Percentiles rank a stretch among this genome's conserved stretches.
These are phyloP conservation scores for Arthrobotrys conoides DNA, from an alignment of 2,329 filamentous ascomycete species.

Conservation along the genomic window DNA sequence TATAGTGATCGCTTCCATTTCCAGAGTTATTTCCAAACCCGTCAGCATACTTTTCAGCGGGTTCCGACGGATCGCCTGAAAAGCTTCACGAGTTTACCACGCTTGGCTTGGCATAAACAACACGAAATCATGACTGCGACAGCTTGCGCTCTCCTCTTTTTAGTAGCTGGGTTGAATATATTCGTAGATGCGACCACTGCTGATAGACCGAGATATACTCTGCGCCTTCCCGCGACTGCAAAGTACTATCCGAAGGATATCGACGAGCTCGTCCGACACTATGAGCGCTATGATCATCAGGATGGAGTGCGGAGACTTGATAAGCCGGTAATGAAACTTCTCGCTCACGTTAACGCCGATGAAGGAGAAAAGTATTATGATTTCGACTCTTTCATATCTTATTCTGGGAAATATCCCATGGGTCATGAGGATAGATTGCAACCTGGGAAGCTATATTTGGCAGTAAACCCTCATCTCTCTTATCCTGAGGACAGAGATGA, in stretches of 20 bases:
- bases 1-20: constrained; percentile 9
- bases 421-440: neutral
- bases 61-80: neutral
- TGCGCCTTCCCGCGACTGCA: constrained; percentile 49
- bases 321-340: constrained; percentile 53
- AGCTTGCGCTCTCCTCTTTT: constrained; percentile 9
- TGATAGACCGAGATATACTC: constrained; percentile 30
- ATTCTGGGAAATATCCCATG: constrained; percentile 7
- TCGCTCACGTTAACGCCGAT: constrained; percentile 33
- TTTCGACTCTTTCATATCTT: constrained; percentile 44
- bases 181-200: constrained; percentile 9
- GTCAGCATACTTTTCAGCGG: neutral
- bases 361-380: constrained; percentile 57
- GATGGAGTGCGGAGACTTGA: constrained; percentile 10
- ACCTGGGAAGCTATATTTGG: constrained; percentile 34
- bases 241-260: constrained; percentile 54
- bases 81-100: constrained; percentile 18
- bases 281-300: constrained; percentile 10
- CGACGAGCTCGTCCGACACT: constrained; percentile 46
- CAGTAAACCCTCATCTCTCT: constrained; percentile 31
- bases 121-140: constrained; percentile 21
- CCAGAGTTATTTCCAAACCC: constrained; percentile 2
- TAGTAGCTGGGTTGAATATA: neutral
- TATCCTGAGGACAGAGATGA: neutral
- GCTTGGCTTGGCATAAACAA: constrained; percentile 25